phyloP scores from a whole-genome alignment of 345 rosid genomes.

The Acer negundo region DNA sequence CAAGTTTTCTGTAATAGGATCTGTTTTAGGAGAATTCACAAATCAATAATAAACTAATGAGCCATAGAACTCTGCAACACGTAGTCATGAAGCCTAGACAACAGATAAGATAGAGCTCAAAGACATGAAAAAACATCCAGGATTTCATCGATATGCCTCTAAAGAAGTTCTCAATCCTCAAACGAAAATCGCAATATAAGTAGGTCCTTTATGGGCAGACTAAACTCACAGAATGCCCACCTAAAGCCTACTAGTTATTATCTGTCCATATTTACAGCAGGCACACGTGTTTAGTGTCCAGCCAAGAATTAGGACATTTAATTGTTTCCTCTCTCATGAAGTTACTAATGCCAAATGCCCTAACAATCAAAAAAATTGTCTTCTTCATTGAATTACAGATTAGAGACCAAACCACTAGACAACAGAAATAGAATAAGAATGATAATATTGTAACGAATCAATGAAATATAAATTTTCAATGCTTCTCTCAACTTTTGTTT shows the following conservation, averaged over 20 bases:
- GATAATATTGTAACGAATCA: background rate
- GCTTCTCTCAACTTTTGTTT: background rate
- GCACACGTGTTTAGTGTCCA: slow-evolving; percentile 63
- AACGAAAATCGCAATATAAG: slow-evolving; percentile 23
- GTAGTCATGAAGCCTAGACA: background rate
- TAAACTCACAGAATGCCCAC: slow-evolving; percentile 48
- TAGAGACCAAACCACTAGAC: background rate
- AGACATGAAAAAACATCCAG: background rate
- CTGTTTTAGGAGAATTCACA: background rate
- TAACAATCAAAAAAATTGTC: background rate
- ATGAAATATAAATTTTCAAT: background rate
- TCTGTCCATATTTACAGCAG: slow-evolving; percentile 82
- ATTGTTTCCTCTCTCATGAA: background rate
- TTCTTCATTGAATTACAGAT: background rate
- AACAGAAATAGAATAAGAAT: background rate
- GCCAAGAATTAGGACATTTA: slow-evolving; percentile 77
- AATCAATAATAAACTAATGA: background rate
- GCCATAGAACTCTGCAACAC: background rate
- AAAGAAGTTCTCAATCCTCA: background rate
- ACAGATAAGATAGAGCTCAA: background rate
- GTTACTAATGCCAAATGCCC: background rate
- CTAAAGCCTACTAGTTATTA: slow-evolving; percentile 60
- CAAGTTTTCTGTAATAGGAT: background rate
- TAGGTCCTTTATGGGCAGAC: slow-evolving; percentile 62
- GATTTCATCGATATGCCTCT: background rate